Evolutionary conservation across 768 basidiomycete species (phyloP).

Genomic region (Trametes gibbosa): DNA sequence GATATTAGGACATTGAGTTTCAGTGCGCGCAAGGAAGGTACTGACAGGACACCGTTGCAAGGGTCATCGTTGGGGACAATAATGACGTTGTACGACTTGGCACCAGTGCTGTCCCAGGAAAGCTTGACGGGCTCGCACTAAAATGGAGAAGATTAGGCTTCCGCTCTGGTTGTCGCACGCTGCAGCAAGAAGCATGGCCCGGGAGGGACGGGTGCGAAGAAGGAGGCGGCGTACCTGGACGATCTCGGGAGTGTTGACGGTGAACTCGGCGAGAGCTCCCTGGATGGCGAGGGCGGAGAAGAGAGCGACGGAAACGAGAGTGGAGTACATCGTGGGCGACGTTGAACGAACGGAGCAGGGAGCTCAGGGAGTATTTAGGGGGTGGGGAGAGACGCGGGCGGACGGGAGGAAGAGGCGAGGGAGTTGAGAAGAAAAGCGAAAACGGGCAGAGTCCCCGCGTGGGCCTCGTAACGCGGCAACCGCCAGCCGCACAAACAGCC

Average conservation of each 20-base stretch:
- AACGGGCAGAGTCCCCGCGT: constrained; percentile 13
- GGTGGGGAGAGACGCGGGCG: constrained; percentile 22
- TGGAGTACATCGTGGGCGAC: constrained; percentile 63
- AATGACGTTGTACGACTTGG: constrained; percentile 56
- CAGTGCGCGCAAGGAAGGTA: not conserved
- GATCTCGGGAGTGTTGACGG: constrained; percentile 45
- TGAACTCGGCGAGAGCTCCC: constrained; percentile 52
- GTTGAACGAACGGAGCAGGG: constrained; percentile 30
- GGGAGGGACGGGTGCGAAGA: not conserved
- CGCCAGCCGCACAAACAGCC: constrained; percentile 14
- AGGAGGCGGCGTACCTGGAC: constrained; percentile 43
- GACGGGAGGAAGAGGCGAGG: constrained; percentile 28
- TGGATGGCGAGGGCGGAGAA: constrained; percentile 53
- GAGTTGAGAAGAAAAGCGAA: constrained; percentile 21
- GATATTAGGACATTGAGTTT: not conserved
- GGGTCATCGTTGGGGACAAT: constrained; percentile 49
- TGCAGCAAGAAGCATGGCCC: not conserved
- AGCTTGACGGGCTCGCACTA: constrained; percentile 55
- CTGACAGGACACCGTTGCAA: constrained; percentile 63
- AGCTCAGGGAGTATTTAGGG: constrained; percentile 22
- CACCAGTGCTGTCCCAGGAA: constrained; percentile 46
- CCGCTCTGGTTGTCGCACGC: not conserved
- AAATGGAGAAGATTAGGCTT: constrained; percentile 6
- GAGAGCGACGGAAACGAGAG: constrained; percentile 74
- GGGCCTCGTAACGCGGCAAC: constrained; percentile 17